These are phyloP conservation scores for Pascua guehoae DNA, from an alignment of 1,284 basidiomycete species.

Conservation along the genomic window DNA sequence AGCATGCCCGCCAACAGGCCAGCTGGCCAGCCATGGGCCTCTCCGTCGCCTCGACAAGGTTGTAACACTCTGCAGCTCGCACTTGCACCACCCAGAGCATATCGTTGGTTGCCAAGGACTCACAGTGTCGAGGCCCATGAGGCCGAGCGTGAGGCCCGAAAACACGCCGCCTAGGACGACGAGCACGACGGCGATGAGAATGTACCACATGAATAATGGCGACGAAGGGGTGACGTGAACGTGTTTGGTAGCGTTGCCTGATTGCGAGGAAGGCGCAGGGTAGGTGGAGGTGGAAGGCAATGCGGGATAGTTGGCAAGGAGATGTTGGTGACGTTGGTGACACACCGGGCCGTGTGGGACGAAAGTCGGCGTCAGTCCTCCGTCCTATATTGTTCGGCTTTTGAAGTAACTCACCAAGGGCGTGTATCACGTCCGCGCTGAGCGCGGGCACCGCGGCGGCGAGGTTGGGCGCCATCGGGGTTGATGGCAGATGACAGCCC, in stretches of 20 bases:
- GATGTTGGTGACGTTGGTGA: neutral
- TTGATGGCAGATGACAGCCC: no score
- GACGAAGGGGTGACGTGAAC: slow-evolving; percentile 34
- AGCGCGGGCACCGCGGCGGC: no score
- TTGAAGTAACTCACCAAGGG: no score
- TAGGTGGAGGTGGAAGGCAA: slow-evolving; percentile 5
- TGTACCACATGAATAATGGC: slow-evolving; percentile 36
- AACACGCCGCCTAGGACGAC: slow-evolving; percentile 51
- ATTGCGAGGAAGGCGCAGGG: neutral
- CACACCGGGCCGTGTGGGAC: neutral
- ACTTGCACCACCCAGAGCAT: neutral
- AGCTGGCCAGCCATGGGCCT: neutral
- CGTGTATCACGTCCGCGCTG: no score
- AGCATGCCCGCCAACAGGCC: neutral
- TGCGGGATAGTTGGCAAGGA: neutral
- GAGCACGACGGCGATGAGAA: slow-evolving; percentile 23
- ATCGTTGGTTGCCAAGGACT: slow-evolving; percentile 1
- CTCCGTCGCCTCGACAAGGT: neutral
- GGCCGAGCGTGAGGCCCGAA: slow-evolving; percentile 53
- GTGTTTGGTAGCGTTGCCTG: slow-evolving; percentile 18
- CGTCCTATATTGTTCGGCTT: no score
- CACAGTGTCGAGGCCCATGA: slow-evolving; percentile 53
- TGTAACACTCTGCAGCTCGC: neutral
- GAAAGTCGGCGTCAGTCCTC: no score
- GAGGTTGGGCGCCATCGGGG: no score